phyloP scores from a whole-genome alignment of 805 yeast genomes.

The Kazachstania bromeliacearum region DNA sequence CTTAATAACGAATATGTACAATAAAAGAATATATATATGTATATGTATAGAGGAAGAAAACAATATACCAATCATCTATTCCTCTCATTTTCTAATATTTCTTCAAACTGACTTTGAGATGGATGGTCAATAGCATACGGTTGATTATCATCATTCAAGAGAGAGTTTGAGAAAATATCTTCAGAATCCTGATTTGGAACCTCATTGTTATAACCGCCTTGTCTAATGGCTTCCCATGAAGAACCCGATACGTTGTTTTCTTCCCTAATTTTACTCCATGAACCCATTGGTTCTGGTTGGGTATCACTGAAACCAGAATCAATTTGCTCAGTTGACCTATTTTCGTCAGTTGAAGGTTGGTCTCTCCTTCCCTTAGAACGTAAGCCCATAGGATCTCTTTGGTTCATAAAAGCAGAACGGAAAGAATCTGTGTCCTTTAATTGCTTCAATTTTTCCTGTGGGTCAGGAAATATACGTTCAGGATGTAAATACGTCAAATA shows the following conservation, averaged over 20 bases:
- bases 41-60: background rate
- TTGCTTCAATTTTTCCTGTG: constrained; percentile 33
- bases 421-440: constrained; percentile 11
- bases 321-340: no score
- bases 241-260: constrained; percentile 1
- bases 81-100: constrained; percentile 5
- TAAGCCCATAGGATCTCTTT: constrained; percentile 33
- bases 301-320: no score
- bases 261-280: constrained; percentile 29
- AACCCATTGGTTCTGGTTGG: no score
- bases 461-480: constrained; percentile 45
- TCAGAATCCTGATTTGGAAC: background rate
- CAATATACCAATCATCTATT: background rate
- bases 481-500: constrained; percentile 43
- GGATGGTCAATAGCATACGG: constrained; percentile 5
- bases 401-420: constrained; percentile 23
- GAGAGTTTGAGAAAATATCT: background rate
- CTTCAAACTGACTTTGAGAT: constrained; percentile 2
- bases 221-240: background rate
- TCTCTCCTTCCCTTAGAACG: constrained; percentile 13
- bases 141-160: constrained; percentile 6
- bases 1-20: background rate
- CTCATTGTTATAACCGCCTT: background rate
- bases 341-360: constrained; percentile 7
- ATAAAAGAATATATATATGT: constrained; percentile 1